Base-by-base conservation (phyloP, 805 yeast species). In the Blastobotrys chiropterorum region DNA sequence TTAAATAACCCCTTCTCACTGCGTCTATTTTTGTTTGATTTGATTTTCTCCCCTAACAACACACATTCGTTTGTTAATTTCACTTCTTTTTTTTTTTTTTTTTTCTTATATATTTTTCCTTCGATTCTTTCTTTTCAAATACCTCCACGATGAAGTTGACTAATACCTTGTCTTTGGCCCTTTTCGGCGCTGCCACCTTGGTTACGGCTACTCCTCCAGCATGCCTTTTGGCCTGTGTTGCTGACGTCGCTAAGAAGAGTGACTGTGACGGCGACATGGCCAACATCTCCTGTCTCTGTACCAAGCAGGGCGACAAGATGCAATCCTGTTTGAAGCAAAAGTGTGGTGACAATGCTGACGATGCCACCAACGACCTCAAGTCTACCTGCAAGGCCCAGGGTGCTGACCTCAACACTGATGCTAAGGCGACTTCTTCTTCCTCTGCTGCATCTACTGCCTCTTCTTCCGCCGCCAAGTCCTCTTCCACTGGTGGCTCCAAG, bases 181-280 rank as follows among this genome's bases (percentile, higher is more conserved):
- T 17, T 7, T 15, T 40, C 20, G 43, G 43, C 20, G 20, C 34
- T 26, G 34, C 34, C 34, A 26, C 34, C 11, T 26, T 40, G 43
- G 20, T 40, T 3, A 17, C 43, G 14, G 17, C 43, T 15, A 14
- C 43, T 15, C 92, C 96, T 48, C 96, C 96, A 55, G 96, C 96
- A 30, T 89, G 96, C 75, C 72, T 90, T 59, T 75, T 90, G 67
- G 95, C 96, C 39, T 89, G 96, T 78, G 92, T 86, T 54, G 78
- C 87, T 53, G 76, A 80, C 62, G 90, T 85, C 51, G 74, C 77
- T 55, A 54, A 46, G 26, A 48, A 41, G 48, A 48, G 46, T 53
- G 50, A 49, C 55, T 59, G 72, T 44, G 85, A 92, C 70, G 59
- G 72, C 54, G 73, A 82, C 52, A 67, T 88, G 67, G 79, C 78